Evolutionary conservation across 208 protist genomes (phyloP).

Genomic region (Crithidia mellificae): DNA sequence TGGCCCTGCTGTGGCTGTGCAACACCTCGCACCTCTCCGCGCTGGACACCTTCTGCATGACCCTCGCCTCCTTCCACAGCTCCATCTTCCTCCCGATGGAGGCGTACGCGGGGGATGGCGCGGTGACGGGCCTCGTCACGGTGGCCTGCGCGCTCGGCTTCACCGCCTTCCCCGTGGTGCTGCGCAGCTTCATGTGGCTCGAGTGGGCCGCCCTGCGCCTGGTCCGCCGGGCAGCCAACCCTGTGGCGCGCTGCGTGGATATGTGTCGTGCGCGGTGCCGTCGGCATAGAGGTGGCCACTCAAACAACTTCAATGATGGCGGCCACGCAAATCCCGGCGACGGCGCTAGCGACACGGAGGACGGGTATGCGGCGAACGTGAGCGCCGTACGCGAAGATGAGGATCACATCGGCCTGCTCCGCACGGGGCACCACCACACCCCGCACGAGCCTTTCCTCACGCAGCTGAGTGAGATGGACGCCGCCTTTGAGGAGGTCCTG

Average conservation of each 20-base stretch:
- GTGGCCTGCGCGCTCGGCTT: constrained; percentile 69
- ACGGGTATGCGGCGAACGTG: constrained; percentile 12
- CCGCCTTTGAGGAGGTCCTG: constrained; percentile 58
- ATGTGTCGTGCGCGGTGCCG: neutral
- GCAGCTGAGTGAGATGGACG: constrained; percentile 35
- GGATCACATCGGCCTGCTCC: constrained; percentile 10
- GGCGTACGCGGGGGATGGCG: constrained; percentile 42
- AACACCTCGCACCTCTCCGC: constrained; percentile 49
- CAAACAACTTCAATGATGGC: no score
- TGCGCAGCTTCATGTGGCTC: constrained; percentile 52
- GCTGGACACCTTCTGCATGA: constrained; percentile 44
- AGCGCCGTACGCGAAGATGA: constrained; percentile 16
- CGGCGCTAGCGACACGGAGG: constrained; percentile 5
- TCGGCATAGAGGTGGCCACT: neutral
- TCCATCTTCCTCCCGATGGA: constrained; percentile 75
- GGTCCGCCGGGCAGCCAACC: neutral
- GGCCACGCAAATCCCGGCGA: neutral
- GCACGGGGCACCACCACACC: neutral
- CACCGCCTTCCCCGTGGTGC: constrained; percentile 67
- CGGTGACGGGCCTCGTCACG: constrained; percentile 48
- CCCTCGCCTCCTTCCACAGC: constrained; percentile 66
- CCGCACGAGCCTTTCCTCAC: neutral
- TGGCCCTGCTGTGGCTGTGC: constrained; percentile 38
- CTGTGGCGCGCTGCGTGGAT: neutral
- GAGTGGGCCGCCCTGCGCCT: constrained; percentile 39